Evolutionary conservation across 345 rosid genomes (phyloP).

Genomic region (Raphanus raphanistrum): DNA sequence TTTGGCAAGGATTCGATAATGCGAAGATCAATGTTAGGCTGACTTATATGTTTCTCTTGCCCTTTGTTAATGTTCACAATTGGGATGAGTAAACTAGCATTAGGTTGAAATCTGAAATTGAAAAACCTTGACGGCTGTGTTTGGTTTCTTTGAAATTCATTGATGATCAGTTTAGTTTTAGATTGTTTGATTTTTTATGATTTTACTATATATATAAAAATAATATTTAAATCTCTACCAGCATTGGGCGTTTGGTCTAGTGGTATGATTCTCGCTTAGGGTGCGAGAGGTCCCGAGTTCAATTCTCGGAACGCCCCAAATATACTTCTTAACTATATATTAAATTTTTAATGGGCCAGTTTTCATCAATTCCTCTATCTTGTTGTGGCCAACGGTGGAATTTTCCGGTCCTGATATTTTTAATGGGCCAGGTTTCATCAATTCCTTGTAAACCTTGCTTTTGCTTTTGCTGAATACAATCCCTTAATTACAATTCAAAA

Average conservation of each 20-base stretch:
- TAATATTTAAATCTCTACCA: too few species aligned
- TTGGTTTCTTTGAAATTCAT: background rate
- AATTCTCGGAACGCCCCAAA: conserved; percentile 72
- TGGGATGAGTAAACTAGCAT: too few species aligned
- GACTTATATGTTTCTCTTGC: too few species aligned
- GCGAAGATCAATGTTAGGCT: background rate
- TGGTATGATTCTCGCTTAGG: conserved; percentile 94
- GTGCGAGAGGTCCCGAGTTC: conserved; percentile 89
- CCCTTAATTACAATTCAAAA: background rate
- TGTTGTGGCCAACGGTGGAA: background rate
- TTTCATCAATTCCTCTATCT: background rate
- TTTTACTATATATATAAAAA: too few species aligned
- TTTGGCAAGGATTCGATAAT: background rate
- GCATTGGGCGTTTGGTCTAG: conserved; percentile 75
- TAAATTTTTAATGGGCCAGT: background rate
- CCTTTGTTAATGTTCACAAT: too few species aligned
- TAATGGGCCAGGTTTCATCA: too few species aligned
- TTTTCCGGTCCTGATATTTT: too few species aligned
- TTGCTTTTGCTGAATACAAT: background rate
- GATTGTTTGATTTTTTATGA: background rate
- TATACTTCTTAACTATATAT: background rate
- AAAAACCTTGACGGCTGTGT: too few species aligned
- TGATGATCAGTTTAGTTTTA: too few species aligned
- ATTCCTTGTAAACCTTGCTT: background rate
- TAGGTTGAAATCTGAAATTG: too few species aligned